A percentile compares a stretch with the other conserved stretches of the same genome.
Conservation (phyloP, 2,329 filamentous ascomycete genomes). For the Talaromyces verruculosus region DNA sequence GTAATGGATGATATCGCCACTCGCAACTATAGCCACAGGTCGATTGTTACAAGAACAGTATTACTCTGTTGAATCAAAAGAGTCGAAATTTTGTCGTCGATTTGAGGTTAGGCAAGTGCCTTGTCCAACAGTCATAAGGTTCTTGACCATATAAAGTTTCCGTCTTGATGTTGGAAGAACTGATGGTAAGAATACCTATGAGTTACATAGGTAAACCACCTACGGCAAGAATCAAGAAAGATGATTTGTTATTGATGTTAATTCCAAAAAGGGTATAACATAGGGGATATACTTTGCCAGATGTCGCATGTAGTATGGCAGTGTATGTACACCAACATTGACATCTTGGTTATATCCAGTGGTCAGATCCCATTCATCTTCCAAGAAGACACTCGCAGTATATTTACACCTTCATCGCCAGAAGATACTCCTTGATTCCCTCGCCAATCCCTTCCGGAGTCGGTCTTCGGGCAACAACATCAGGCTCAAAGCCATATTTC, state of each 20-base stretch:
- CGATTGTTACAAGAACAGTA: neutral
- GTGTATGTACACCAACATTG: neutral
- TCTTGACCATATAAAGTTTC: too few relatives aligned
- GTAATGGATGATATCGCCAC: neutral
- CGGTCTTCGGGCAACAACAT: constrained; percentile 72
- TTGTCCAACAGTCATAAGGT: too few relatives aligned
- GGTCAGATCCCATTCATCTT: neutral
- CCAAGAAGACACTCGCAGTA: neutral
- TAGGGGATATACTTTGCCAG: neutral
- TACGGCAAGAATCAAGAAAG: neutral
- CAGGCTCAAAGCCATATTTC: constrained; percentile 45
- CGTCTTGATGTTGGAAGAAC: too few relatives aligned
- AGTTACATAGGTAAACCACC: too few relatives aligned
- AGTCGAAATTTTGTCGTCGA: too few relatives aligned
- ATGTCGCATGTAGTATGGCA: neutral
- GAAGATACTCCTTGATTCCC: constrained; percentile 60
- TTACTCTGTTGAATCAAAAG: neutral
- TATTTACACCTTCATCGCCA: constrained; percentile 1
- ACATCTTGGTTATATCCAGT: neutral
- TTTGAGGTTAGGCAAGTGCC: too few relatives aligned
- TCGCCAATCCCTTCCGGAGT: constrained; percentile 75
- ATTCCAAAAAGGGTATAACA: neutral
- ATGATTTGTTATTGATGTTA: neutral
- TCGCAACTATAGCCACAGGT: neutral
- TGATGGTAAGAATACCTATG: too few relatives aligned